Base-by-base conservation (phyloP, 192 early-diverging fungal genomes). In the Gamsiella multidivaricata region DNA sequence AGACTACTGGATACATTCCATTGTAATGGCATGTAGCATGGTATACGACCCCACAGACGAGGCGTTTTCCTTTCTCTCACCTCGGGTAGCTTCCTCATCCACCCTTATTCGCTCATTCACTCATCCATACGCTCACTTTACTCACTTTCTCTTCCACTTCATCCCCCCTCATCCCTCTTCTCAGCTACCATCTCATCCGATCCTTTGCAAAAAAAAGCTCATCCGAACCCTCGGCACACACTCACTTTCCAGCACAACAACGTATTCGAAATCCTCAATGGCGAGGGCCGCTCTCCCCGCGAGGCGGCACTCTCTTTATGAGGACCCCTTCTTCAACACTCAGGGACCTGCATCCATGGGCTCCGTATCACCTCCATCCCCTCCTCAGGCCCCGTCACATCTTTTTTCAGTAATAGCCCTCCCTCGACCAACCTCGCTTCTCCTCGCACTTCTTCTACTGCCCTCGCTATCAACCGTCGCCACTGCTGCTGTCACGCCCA, bases 241-340 rank as follows among this genome's bases (percentile, higher is more conserved):
- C n/a, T n/a, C n/a, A n/a, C n/a, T n/a, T n/a, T n/a, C n/a, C n/a
- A n/a, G n/a, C n/a, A n/a, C n/a, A n/a, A n/a, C n/a, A n/a, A n/a
- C n/a, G n/a, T n/a, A n/a, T n/a, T n/a, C n/a, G n/a, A 11, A 7
- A 20, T 15, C 29, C 8, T n/a, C 20, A 4, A 66, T 66, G 65
- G n/a, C 18, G 63, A 65, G 65, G 54, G 65, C 23, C 54, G 20
- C 8, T 54, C 53, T 45, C 54, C 36, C 51, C 33, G 54, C 39
- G 50, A 53, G 39, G 17, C 39, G 54, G 54, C 43, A 12, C 20
- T 43, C 49, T 33, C 65, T 46, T 49, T 22, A 37, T 10, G 43
- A 34, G 29, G 65, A 66, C 29, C 65, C 42, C 26, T n/a, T 52
- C 51, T 5, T 14, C 29, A 20, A 26, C 65, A 15, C 32, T 41